Evolutionary conservation across 768 basidiomycete genomes (phyloP).

Genomic region (Xerocomus potaroensis): DNA sequence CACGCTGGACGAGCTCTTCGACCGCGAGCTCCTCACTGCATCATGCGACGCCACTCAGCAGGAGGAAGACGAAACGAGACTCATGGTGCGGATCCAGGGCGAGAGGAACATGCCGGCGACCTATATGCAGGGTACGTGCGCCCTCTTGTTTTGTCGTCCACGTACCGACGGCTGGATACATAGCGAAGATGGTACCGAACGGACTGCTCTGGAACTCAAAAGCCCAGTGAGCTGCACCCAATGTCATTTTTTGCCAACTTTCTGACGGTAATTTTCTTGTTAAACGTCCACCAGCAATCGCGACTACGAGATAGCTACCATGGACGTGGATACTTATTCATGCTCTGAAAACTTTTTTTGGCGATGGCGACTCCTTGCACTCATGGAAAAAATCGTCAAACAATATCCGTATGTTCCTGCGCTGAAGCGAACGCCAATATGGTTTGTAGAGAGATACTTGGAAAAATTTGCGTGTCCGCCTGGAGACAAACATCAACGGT

Average conservation of each 20-base stretch:
- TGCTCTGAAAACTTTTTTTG: slow-evolving; percentile 48
- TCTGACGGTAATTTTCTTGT: no score
- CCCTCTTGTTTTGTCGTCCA: neutral
- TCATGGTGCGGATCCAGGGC: slow-evolving; percentile 43
- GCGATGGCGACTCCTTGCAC: slow-evolving; percentile 44
- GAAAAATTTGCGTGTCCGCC: slow-evolving; percentile 20
- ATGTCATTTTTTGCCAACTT: no score
- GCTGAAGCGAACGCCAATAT: slow-evolving; percentile 43
- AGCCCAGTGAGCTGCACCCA: slow-evolving; percentile 24
- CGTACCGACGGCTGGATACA: neutral
- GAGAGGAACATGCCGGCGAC: slow-evolving; percentile 37
- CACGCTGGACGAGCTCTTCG: slow-evolving; percentile 36
- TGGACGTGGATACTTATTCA: slow-evolving; percentile 42
- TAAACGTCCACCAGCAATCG: slow-evolving; percentile 35
- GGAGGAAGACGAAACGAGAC: slow-evolving; percentile 15
- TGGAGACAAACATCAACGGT: slow-evolving; percentile 29
- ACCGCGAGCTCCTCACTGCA: slow-evolving; percentile 10
- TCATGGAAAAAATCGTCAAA: slow-evolving; percentile 43
- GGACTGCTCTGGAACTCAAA: slow-evolving; percentile 33
- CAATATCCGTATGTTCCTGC: slow-evolving; percentile 32
- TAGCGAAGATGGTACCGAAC: slow-evolving; percentile 28
- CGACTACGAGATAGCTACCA: slow-evolving; percentile 40
- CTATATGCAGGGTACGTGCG: slow-evolving; percentile 38
- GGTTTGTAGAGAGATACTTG: slow-evolving; percentile 45
- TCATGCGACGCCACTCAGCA: slow-evolving; percentile 13